Percentiles rank a stretch among this genome's conserved stretches.
Conservation (phyloP, 495 filamentous ascomycete genomes). For the Penicillium chermesinum region DNA sequence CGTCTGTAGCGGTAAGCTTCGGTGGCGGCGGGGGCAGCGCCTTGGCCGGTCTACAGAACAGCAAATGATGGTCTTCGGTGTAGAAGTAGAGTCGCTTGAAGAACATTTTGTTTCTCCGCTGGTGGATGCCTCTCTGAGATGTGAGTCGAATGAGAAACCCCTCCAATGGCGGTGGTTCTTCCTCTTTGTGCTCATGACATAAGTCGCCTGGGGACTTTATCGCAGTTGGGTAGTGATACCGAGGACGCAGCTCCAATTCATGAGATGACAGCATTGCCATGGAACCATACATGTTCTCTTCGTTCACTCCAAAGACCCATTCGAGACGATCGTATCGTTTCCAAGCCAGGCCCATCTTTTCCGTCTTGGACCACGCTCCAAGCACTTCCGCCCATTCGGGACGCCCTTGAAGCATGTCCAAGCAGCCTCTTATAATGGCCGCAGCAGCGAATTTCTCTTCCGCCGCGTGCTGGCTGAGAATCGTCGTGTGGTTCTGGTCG, state of each 20-base stretch:
- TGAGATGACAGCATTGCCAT: conserved; percentile 70
- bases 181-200: conserved; percentile 33
- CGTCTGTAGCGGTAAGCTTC: conserved; percentile 33
- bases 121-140: conserved; percentile 56
- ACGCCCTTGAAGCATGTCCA: conserved; percentile 53
- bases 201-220: conserved; percentile 33
- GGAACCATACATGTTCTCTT: conserved; percentile 69
- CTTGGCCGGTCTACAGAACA: conserved; percentile 62
- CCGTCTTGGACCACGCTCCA: conserved; percentile 52
- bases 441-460: conserved; percentile 51
- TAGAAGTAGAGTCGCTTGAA: conserved; percentile 69
- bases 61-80: conserved; percentile 61
- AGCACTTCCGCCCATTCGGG: conserved; percentile 62
- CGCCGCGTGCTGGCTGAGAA: conserved; percentile 40
- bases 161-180: conserved; percentile 63
- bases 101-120: conserved; percentile 59
- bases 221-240: conserved; percentile 62
- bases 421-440: conserved; percentile 52
- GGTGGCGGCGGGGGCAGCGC: conserved; percentile 64
- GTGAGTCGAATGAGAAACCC: conserved; percentile 69
- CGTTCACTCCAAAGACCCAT: conserved; percentile 66
- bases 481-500: conserved; percentile 35
- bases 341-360: conserved; percentile 70
- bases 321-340: conserved; percentile 71
- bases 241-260: conserved; percentile 68